These are phyloP conservation scores for Nicotiana undulata DNA, from an alignment of 257 asterid species.

Conservation along the genomic window DNA sequence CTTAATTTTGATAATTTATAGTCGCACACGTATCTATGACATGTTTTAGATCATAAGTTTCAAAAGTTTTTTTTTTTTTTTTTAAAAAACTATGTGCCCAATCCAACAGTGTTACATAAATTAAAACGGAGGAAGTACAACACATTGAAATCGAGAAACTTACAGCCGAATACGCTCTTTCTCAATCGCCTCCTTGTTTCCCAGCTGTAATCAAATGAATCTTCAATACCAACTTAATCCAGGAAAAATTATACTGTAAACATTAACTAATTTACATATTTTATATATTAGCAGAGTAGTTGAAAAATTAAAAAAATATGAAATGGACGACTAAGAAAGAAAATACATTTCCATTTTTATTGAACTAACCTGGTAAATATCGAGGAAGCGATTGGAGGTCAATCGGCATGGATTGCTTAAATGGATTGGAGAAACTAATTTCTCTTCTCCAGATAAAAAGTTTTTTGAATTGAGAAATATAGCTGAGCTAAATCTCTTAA, in stretches of 20 bases:
- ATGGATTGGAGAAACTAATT: slow-evolving; percentile 26
- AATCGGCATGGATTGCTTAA: slow-evolving; percentile 39
- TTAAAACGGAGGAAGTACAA: neutral
- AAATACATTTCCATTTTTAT: too few species aligned
- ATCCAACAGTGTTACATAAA: too few species aligned
- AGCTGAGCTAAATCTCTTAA: slow-evolving; percentile 38
- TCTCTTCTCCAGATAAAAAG: slow-evolving; percentile 10
- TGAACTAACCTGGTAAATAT: slow-evolving; percentile 59
- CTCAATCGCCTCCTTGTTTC: slow-evolving; percentile 63
- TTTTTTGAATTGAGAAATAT: slow-evolving; percentile 20
- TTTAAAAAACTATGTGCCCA: too few species aligned
- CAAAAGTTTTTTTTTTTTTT: too few species aligned
- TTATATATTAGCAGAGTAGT: neutral
- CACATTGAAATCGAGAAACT: slow-evolving; percentile 19
- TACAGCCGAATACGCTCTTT: slow-evolving; percentile 86
- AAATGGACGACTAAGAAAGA: neutral
- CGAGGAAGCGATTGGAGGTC: slow-evolving; percentile 67
- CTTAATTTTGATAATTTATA: too few species aligned
- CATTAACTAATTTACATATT: too few species aligned
- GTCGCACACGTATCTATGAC: too few species aligned
- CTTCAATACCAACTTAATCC: slow-evolving; percentile 4
- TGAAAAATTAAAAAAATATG: neutral
- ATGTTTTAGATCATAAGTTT: too few species aligned
- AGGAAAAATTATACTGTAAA: neutral
- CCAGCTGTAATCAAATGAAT: slow-evolving; percentile 39